Evolutionary conservation across 1,139 yeast species (phyloP).

Genomic region (Protomyces inundatus): DNA sequence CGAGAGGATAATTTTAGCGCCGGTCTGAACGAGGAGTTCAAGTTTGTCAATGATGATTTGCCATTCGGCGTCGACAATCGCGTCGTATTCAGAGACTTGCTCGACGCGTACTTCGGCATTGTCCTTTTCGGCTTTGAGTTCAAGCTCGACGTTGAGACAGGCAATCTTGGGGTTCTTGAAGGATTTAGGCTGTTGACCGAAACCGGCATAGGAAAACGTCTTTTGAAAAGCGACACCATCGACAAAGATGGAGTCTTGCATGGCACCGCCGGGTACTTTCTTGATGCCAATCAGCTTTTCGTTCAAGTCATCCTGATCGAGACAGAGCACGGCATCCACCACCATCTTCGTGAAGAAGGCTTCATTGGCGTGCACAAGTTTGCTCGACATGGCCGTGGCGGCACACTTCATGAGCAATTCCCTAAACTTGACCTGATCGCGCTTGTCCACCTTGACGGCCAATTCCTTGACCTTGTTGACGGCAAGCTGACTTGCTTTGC

Average conservation of each 20-base stretch:
- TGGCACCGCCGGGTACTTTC: slow-evolving; percentile 92
- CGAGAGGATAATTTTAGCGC: slow-evolving; percentile 88
- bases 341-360: slow-evolving; percentile 91
- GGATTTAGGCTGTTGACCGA: slow-evolving; percentile 94
- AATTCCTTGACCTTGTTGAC: slow-evolving; percentile 66
- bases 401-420: slow-evolving; percentile 87
- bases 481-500: slow-evolving; percentile 75
- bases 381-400: slow-evolving; percentile 94
- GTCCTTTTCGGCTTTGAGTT: slow-evolving; percentile 95
- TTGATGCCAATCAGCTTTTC: slow-evolving; percentile 90
- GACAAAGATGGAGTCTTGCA: slow-evolving; percentile 72
- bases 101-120: slow-evolving; percentile 98
- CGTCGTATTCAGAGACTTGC: slow-evolving; percentile 89
- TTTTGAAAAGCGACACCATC: slow-evolving; percentile 96
- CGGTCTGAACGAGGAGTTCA: slow-evolving; percentile 73
- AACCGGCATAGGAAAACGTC: slow-evolving; percentile 95
- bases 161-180: slow-evolving; percentile 76
- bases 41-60: slow-evolving; percentile 81
- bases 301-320: slow-evolving; percentile 79
- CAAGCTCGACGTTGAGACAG: slow-evolving; percentile 84
- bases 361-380: slow-evolving; percentile 79
- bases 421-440: slow-evolving; percentile 51
- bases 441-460: slow-evolving; percentile 59
- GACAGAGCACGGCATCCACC: slow-evolving; percentile 84
- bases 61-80: slow-evolving; percentile 98